phyloP scores from a whole-genome alignment of 768 basidiomycete species.

The Amanita subjunquillea region DNA sequence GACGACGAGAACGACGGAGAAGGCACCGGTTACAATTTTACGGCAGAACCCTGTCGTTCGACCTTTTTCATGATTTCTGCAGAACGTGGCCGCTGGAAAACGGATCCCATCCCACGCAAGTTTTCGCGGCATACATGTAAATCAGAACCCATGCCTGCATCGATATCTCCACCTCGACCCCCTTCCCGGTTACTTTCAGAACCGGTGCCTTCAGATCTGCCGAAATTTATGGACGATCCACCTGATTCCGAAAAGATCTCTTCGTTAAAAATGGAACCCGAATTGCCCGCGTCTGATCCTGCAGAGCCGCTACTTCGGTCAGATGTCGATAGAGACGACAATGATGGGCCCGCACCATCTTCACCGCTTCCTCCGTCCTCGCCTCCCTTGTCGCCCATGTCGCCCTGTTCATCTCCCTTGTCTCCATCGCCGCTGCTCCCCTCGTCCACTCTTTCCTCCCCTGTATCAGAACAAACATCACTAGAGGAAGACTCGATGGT shows the following conservation, averaged over 20 bases:
- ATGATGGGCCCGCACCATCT: constrained; percentile 11
- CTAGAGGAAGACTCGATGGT: neutral
- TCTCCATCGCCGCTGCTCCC: constrained; percentile 28
- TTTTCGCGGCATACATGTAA: constrained; percentile 5
- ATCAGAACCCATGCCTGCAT: neutral
- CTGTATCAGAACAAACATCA: constrained; percentile 1
- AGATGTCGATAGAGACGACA: constrained; percentile 21
- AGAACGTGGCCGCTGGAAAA: constrained; percentile 51
- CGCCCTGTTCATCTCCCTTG: constrained; percentile 34
- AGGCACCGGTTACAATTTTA: constrained; percentile 23
- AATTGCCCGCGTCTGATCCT: neutral
- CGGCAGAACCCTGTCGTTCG: constrained; percentile 24
- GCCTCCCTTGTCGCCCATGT: constrained; percentile 14
- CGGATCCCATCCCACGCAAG: constrained; percentile 31
- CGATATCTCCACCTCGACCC: neutral
- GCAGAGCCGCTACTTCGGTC: constrained; percentile 17
- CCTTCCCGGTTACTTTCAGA: neutral
- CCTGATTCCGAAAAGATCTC: neutral
- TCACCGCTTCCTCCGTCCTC: neutral
- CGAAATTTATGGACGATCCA: too few species aligned
- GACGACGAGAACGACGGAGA: neutral
- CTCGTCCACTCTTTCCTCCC: constrained; percentile 13
- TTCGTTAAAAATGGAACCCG: neutral
- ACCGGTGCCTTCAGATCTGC: too few species aligned
- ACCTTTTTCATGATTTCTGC: constrained; percentile 47